Conservation (phyloP, 1,139 yeast genomes). For the Debaryomyces sp. region DNA sequence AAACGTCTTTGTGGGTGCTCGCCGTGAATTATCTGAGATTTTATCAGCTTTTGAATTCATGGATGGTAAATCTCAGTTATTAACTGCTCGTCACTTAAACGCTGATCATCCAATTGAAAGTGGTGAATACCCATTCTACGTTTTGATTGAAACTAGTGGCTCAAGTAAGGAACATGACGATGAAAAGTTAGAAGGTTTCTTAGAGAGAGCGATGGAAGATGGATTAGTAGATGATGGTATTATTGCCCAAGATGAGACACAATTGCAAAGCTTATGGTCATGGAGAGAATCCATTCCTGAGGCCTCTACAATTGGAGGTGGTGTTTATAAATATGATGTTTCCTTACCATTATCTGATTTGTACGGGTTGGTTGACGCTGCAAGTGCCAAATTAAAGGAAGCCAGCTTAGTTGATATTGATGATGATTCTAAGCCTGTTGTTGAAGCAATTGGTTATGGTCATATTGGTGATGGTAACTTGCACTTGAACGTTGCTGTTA, state of each 20-base stretch:
- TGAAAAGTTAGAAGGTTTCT: slow-evolving; percentile 74
- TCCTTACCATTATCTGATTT: slow-evolving; percentile 80
- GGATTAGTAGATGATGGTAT: slow-evolving; percentile 89
- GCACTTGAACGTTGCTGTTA: slow-evolving; percentile 89
- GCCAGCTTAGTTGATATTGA: slow-evolving; percentile 65
- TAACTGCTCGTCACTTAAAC: slow-evolving; percentile 59
- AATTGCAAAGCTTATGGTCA: slow-evolving; percentile 78
- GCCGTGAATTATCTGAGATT: slow-evolving; percentile 78
- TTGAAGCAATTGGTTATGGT: slow-evolving; percentile 91
- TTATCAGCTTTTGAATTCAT: slow-evolving; percentile 93
- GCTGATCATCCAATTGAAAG: slow-evolving; percentile 78
- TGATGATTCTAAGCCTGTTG: slow-evolving; percentile 72
- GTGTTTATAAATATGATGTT: slow-evolving; percentile 96
- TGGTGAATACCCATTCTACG: slow-evolving; percentile 77
- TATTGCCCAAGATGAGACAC: slow-evolving; percentile 93
- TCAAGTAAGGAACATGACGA: slow-evolving; percentile 86
- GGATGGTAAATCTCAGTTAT: slow-evolving; percentile 76
- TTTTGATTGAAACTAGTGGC: slow-evolving; percentile 92
- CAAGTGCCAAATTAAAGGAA: slow-evolving; percentile 56
- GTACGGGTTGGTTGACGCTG: slow-evolving; percentile 79
- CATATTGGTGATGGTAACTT: slow-evolving; percentile 96
- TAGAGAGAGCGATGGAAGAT: slow-evolving; percentile 82
- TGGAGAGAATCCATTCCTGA: slow-evolving; percentile 97
- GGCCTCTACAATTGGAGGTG: slow-evolving; percentile 82
- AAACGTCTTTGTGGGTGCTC: slow-evolving; percentile 78